Base-by-base conservation (phyloP, 371 early-diverging fungal genomes). In the Haplosporangium sp. region DNA sequence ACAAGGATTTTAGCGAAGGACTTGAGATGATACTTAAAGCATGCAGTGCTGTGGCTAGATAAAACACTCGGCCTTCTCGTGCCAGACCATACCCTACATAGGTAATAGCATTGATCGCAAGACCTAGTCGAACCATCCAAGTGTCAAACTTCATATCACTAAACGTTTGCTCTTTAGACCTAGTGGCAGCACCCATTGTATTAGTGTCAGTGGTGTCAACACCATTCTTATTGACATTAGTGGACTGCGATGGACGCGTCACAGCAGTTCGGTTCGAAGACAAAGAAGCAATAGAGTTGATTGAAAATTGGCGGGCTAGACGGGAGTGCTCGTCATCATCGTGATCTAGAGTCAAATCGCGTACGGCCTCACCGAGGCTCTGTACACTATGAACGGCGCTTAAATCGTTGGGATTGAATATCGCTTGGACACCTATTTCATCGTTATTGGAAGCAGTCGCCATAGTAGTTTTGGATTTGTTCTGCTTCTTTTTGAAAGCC, bases 111-210 rank as follows among this genome's bases (percentile, higher is more conserved):
- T 84, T 86, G 45, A 86, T 64, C 0, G 67, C 50, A 5, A 74
- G 66, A 4, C 89, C 89, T 11, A 79, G 58, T 6, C 89, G 84
- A 38, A 87, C 61, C 72, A 88, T 69, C 87, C 87, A 86, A 1
- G 76, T 65, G 50, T 89, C 88, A 53, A 87, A 85, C 44, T 79
- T 74, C 67, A 79, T 74, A 62, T 74, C 79, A 53, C 74, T 74
- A 38, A 71, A 74, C 0, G 65, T 44, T 17, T 77, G 61, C 11
- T 52, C 77, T 20, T 59, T 55, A 4, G 69, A 62, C 8, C 73
- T 59, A 13, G 55, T n/a, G 1, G 63, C 7, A 2, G 38, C 60
- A 34, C 2, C 45, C 15, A 20, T 39, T 1, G 61, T 13, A 4
- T 19, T 55, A 39, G 61, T 8, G 4, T 50, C 11, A 40, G 58